Evolutionary conservation across 2,329 filamentous ascomycete species (phyloP), one percentile per base, ranked within the genome.

Genomic region (Cercospora zeae-maydis): DNA sequence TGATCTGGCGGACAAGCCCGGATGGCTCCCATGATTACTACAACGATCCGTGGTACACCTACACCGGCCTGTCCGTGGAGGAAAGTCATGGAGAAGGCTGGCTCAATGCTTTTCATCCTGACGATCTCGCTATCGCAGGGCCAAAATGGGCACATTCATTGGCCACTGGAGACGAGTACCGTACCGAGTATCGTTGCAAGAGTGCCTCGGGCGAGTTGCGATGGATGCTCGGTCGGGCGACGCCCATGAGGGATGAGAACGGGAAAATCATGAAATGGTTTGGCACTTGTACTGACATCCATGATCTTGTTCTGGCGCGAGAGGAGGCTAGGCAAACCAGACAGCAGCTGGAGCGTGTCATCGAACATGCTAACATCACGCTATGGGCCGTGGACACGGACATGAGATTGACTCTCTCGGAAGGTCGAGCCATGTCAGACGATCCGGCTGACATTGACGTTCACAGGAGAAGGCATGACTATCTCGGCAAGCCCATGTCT

Each of bases 181-280:
- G 80, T 39, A 86, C 84, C 0, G 89, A 93, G 70, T 92, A 92
- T 67, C 84, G 90, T 39, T 90, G 87, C 64, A 82, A 78, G 56
- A 86, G 82, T 62, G 83, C 83, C 55, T 83, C 88, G 33, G 90
- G 90, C 0, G 82, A 88, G 61, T 93, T 86, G 85, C 82, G 89
- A 58, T 93, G 90, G 90, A 91, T 92, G 81, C 78, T 93, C 2
- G 89, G 87, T 10, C 82, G 89, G 47, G 90, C 89, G 1, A 74
- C 66, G 8, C 89, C 90, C 0, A 81, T 92, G 69, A 82, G 81
- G 39, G 86, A 91, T 63, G 83, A 87, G 49, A 84, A 84, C 0
- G 88, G 88, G 1, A 78, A 82, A 53, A 91, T 93, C 54, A 81
- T 90, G 63, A 91, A 90, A 72, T 93, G 90, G 90, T 91, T 90